Evolutionary conservation across 331 rosid genomes (phyloP).

Genomic region (Prunus yedoensis): DNA sequence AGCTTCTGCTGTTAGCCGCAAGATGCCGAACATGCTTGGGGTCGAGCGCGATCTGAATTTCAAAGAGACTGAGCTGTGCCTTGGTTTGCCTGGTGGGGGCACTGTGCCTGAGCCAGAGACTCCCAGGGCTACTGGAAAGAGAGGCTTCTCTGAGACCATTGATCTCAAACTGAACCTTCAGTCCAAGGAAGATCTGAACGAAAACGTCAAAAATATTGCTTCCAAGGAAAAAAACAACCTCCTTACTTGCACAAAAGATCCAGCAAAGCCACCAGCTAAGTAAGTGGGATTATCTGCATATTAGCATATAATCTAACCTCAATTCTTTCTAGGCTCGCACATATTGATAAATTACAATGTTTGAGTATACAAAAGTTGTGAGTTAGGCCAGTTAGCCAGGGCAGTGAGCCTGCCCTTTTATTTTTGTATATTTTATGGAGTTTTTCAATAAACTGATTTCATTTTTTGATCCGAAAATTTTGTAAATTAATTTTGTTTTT

Average conservation of each 20-base stretch:
- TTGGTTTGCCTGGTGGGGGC: conserved; percentile 78
- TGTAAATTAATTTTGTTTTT: neutral
- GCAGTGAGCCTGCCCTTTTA: no score
- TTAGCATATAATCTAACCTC: no score
- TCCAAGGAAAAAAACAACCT: conserved; percentile 51
- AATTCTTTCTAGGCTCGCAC: no score
- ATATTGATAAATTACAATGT: no score
- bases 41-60: conserved; percentile 45
- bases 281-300: conserved; percentile 25
- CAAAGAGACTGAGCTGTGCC: conserved; percentile 92
- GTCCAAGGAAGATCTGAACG: conserved; percentile 59
- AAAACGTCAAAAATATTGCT: conserved; percentile 37
- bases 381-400: no score
- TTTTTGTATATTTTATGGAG: no score
- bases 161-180: conserved; percentile 84
- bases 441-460: no score
- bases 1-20: conserved; percentile 25
- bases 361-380: no score
- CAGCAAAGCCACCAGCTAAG: conserved; percentile 89
- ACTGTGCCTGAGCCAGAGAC: conserved; percentile 42
- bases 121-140: conserved; percentile 58
- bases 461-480: no score
- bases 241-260: conserved; percentile 56
- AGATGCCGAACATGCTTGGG: conserved; percentile 40
- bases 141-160: conserved; percentile 91